Evolutionary conservation across 2,329 filamentous ascomycete genomes (phyloP), one percentile per base, ranked within the genome.

Genomic region (Talaromyces sp.): DNA sequence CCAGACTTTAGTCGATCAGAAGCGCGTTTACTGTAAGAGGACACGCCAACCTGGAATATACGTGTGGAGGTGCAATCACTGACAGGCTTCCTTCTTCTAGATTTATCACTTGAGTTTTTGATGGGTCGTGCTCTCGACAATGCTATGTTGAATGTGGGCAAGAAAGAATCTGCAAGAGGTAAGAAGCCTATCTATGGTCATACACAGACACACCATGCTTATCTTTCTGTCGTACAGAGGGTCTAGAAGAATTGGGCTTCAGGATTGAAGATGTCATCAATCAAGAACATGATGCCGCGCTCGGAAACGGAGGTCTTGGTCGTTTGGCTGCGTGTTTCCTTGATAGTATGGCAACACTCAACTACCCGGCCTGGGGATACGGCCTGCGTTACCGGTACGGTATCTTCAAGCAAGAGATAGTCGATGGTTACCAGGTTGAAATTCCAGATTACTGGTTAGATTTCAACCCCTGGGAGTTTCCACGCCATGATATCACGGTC

Each of bases 321-420:
- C 89, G 94, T 67, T 84, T 99, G 51, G 94, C 94, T 13, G 94
- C 94, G 39, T 99, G 94, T 77, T 96, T 97, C 81, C 84, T 99
- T 63, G 94, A 99, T 78, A 97, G 92, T 67, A 79, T 99, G 70
- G 94, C 94, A 22, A 93, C 91, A 10, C 82, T 99, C 67, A 95
- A 97, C 79, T 97, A 89, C 73, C 90, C 94, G 9, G 94, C 94
- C 19, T 99, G 94, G 94, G 94, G 94, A 36, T 99, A 99, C 69
- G 94, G 93, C 57, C 79, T 99, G 65, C 86, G 94, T 69, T 99
- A 99, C 79, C 83, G 91, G 73, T 97, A 97, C 72, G 89, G 89
- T 71, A 99, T 99, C 73, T 99, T 99, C 85, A 97, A 97, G 80
- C 94, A 99, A 79, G 94, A 97, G 78, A 97, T 99, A 67, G 87